phyloP scores from a whole-genome alignment of 768 basidiomycete species.

The Hericium coralloides region DNA sequence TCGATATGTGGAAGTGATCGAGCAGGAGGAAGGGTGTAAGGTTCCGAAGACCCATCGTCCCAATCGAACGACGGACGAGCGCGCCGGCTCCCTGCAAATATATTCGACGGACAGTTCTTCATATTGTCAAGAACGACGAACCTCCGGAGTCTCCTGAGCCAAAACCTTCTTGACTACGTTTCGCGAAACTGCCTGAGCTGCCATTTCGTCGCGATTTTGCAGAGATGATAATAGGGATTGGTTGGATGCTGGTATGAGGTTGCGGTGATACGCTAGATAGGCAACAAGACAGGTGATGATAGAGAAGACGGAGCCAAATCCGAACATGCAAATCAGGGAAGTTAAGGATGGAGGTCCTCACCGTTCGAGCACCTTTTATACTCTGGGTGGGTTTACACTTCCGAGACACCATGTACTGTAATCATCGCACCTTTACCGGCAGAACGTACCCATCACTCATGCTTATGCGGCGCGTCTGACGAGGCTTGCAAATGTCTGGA shows the following conservation, averaged over 20 bases:
- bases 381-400: background rate
- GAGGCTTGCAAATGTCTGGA: background rate
- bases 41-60: slow-evolving; percentile 62
- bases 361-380: background rate
- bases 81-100: slow-evolving; percentile 63
- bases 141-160: slow-evolving; percentile 69
- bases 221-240: too few relatives aligned
- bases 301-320: background rate
- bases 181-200: slow-evolving; percentile 42
- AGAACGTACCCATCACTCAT: background rate
- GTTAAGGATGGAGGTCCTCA: too few relatives aligned
- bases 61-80: slow-evolving; percentile 80
- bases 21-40: slow-evolving; percentile 89
- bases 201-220: slow-evolving; percentile 17
- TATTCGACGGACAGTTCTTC: too few relatives aligned
- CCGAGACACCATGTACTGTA: background rate
- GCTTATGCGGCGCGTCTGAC: background rate
- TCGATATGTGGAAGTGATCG: slow-evolving; percentile 66
- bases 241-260: too few relatives aligned
- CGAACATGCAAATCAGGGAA: too few relatives aligned
- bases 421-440: background rate
- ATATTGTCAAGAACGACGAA: slow-evolving; percentile 15
- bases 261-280: background rate
- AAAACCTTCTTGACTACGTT: slow-evolving; percentile 68
- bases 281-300: background rate